Conservation (phyloP, 140 eudicot species). For the Erigeron philadelphicus region DNA sequence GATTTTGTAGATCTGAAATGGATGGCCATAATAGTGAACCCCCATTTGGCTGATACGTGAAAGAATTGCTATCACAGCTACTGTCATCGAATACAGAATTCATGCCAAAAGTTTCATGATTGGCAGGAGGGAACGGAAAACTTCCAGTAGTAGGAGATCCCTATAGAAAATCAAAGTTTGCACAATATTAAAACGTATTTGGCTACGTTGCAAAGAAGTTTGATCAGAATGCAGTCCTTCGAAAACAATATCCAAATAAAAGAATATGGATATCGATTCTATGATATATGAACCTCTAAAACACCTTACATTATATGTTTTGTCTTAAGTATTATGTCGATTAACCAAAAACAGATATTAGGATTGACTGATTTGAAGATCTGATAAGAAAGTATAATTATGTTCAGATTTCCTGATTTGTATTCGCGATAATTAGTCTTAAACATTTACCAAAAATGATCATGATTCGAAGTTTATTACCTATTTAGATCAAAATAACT, state of each 20-base stretch:
- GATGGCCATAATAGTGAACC: conserved; percentile 36
- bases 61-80: conserved; percentile 28
- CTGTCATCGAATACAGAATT: conserved; percentile 31
- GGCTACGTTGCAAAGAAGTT: too few species aligned
- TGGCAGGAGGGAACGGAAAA: conserved; percentile 31
- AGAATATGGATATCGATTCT: neutral
- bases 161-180: conserved; percentile 27
- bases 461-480: neutral
- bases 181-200: neutral
- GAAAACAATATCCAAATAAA: neutral
- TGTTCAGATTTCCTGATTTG: too few species aligned
- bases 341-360: neutral
- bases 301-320: neutral
- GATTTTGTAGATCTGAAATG: conserved; percentile 35
- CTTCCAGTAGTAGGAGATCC: conserved; percentile 66
- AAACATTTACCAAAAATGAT: neutral
- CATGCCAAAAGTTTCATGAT: conserved; percentile 31
- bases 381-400: too few species aligned
- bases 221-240: too few species aligned
- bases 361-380: neutral
- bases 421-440: too few species aligned
- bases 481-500: neutral
- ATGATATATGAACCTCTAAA: neutral
- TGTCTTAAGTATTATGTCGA: neutral
- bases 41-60: conserved; percentile 28